Percentiles rank a stretch among this genome's conserved stretches.
Conservation (phyloP, 2,329 filamentous ascomycete genomes). For the Westerdykella aurantiaca region DNA sequence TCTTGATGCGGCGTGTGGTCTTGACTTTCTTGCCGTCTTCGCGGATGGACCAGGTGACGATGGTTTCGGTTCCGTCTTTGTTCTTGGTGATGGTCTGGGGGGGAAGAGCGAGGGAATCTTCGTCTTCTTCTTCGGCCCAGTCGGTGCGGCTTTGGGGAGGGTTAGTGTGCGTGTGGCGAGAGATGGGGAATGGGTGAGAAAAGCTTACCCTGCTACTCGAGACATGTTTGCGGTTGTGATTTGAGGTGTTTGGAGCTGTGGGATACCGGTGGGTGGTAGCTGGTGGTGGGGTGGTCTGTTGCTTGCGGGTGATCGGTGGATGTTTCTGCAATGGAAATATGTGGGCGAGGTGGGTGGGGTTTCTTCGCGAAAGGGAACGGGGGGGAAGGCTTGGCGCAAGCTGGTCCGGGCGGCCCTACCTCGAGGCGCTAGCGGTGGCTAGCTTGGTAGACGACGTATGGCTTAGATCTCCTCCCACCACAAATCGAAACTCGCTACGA, state of each 20-base stretch:
- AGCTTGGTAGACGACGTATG: too few species aligned
- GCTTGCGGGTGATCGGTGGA: background rate
- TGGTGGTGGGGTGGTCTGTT: background rate
- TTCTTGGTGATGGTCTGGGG: constrained; percentile 85
- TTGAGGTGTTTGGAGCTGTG: constrained; percentile 2
- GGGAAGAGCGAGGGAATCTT: constrained; percentile 79
- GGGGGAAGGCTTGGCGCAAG: too few species aligned
- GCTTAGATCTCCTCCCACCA: too few species aligned
- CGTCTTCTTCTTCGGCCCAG: constrained; percentile 85
- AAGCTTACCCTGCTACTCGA: constrained; percentile 33
- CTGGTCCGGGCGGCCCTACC: too few species aligned
- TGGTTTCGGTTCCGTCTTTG: constrained; percentile 97
- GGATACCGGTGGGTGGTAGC: background rate
- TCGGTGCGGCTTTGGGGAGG: constrained; percentile 55
- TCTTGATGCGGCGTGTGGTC: constrained; percentile 91
- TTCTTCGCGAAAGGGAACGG: too few species aligned
- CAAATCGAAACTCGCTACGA: too few species aligned
- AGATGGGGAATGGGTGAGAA: background rate
- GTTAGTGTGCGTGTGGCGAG: constrained; percentile 11
- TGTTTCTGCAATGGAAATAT: background rate
- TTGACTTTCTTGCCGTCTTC: constrained; percentile 95
- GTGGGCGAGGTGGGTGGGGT: background rate
- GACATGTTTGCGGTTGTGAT: constrained; percentile 26
- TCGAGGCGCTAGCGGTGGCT: too few species aligned
- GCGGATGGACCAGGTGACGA: constrained; percentile 83